Evolutionary conservation across 306 rosid species (phyloP), one percentile per base, ranked within the genome.

Genomic region (Ammopiptanthus mongolicus): DNA sequence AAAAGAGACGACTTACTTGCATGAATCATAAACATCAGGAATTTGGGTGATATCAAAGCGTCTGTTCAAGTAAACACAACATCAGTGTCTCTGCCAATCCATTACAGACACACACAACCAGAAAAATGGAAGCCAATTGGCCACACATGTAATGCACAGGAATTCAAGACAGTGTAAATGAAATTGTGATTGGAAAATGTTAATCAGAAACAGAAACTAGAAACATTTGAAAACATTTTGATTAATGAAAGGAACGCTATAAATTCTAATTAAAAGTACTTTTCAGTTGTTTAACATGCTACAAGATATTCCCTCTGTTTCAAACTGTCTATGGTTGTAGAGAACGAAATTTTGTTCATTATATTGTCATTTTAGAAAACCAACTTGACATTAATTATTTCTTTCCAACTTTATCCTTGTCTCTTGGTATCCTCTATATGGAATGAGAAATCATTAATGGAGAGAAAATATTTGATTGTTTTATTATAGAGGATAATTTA

Each of bases 1-100:
- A 47, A 48, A 48, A 72, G 58, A 62, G 61, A 65, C 2, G 12
- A 81, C 99, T 92, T 87, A 95, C 99, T 95, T 95, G 99, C 99
- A 92, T 3, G 99, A 95, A 73, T 95, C 99, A 80, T 95, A 95
- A 73, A 95, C 91, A 81, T 92, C 99, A 33, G 99, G 99, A 83
- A 95, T 95, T 83, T 95, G 99, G 48, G 99, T 85, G 71, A 95
- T 75, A 82, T 95, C 97, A 62, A 62, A 95, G 76, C 99, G 93
- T 56, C 97, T 95, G 96, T 77, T 83, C 84, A 88, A 78, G 72
- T 18, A 81, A 78, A 85, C 53, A 53, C 51, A 77, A 15, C 48
- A 56, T 74, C 67, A 85, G 78, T 48, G 42, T 14, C 70, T 65
- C 25, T 59, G 23, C 41, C 47, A 67, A 62, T 80, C 61, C 13